A percentile compares a stretch with the other conserved stretches of the same genome.
phyloP scores from a whole-genome alignment of 2,329 filamentous ascomycete species.

The Diaporthe citrichinensis region DNA sequence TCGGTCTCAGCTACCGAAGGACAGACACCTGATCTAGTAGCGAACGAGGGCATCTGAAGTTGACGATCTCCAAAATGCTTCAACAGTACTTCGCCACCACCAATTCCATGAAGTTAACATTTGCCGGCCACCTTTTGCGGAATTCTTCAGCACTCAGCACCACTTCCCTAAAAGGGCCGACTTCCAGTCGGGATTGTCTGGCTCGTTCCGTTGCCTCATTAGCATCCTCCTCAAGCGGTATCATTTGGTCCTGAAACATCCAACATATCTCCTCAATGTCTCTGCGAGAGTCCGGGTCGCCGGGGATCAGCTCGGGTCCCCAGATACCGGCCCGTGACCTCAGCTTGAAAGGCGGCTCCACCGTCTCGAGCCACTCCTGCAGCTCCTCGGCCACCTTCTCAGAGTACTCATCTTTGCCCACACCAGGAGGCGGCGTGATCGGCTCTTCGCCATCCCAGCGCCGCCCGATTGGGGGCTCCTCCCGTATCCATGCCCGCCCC shows the following conservation, averaged over 20 bases:
- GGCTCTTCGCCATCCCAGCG: conserved; percentile 3
- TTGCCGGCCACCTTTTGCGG: conserved; percentile 19
- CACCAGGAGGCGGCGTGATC: not conserved
- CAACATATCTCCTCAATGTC: conserved; percentile 26
- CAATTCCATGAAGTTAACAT: conserved; percentile 28
- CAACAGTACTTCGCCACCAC: conserved; percentile 7
- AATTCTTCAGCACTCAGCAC: conserved; percentile 16
- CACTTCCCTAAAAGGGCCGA: conserved; percentile 18
- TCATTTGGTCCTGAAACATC: conserved; percentile 32
- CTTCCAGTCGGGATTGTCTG: conserved; percentile 1
- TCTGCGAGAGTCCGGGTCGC: conserved; percentile 6
- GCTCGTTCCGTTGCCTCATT: not conserved
- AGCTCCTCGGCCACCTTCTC: not conserved
- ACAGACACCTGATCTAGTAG: not conserved
- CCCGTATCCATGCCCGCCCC: conserved; percentile 2
- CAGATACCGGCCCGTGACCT: conserved; percentile 9
- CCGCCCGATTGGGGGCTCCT: not conserved
- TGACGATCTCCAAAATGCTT: not conserved
- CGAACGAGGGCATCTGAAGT: not conserved
- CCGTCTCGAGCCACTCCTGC: conserved; percentile 11
- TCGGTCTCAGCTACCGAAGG: not conserved
- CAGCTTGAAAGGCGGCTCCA: conserved; percentile 22
- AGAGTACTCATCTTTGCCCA: not conserved
- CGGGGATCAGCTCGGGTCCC: conserved; percentile 13
- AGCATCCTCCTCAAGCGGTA: conserved; percentile 4